Base-by-base conservation (phyloP, 805 yeast genomes). In the Schwanniomyces sp. region DNA sequence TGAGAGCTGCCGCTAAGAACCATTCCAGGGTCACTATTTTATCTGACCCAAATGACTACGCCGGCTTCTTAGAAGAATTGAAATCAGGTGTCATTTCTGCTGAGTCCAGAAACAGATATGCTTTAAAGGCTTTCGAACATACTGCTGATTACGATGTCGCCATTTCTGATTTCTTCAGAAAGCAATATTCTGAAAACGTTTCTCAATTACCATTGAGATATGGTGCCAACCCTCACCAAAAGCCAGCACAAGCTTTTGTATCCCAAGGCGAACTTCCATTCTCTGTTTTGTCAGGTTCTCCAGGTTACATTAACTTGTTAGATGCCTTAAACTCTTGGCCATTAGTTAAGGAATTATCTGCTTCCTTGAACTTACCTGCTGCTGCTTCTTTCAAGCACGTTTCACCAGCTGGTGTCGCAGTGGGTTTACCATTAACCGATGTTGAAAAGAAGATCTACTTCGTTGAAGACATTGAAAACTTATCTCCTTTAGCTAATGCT, bases 261-360 rank as follows among this genome's bases (percentile, higher is more conserved):
- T 69, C 85, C 49, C 81, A 84, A 56, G 96, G 95, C 61, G 87
- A 86, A 56, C 80, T 94, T 56, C 99, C 99, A 43, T 92, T 94
- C 79, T 87, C 87, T 75, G 98, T 92, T 25, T 78, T 94, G 59
- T 76, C 84, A 57, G 99, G 99, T 50, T 86, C 97, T 48, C 99
- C 99, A 55, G 98, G 99, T 59, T 94, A 94, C 79, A 91, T 94
- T 70, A 94, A 94, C 78, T 77, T 94, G 64, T 80, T 94, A 63
- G 99, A 94, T 72, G 99, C 97, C 24, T 80, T 94, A 62, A 94
- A 94, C 77, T 89, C 98, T 6, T 94, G 99, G 99, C 99, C 98
- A 47, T 81, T 94, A 69, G 99, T 94, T 49, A 91, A 91, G 76
- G 99, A 94, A 76, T 83, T 94, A 59, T 86, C 94, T 50, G 96